Conservation (phyloP, 108 stramenopile species). For the Mediolabrus comicus region DNA sequence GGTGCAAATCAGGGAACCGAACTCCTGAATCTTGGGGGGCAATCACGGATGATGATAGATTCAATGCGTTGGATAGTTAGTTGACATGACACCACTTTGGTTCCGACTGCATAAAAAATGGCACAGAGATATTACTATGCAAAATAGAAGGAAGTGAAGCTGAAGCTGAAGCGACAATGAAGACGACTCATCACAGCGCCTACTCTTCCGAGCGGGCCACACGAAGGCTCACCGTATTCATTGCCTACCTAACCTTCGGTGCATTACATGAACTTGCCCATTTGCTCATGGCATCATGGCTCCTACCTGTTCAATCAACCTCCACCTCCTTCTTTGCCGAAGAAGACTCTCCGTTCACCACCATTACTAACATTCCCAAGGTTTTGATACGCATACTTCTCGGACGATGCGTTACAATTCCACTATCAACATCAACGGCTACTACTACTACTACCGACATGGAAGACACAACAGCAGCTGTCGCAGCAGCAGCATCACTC, state of each 20-base stretch:
- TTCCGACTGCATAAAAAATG: no score
- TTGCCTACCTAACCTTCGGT: conserved; percentile 60
- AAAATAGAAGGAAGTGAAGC: neutral
- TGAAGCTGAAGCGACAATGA: neutral
- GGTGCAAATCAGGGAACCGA: no score
- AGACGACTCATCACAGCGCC: neutral
- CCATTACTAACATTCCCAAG: neutral
- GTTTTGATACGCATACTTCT: conserved; percentile 22
- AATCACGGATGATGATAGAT: no score
- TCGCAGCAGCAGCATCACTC: neutral
- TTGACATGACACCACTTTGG: no score
- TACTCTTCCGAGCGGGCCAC: no score
- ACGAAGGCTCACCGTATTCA: conserved; percentile 2
- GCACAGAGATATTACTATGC: no score
- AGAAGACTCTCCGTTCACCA: no score
- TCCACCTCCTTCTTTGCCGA: no score
- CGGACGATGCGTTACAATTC: conserved; percentile 23
- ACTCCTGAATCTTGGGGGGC: no score
- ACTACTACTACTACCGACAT: neutral
- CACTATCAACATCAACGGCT: neutral
- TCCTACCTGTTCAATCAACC: neutral
- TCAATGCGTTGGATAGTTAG: no score
- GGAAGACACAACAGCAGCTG: neutral
- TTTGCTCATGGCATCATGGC: conserved; percentile 30
- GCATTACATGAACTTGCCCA: conserved; percentile 60